Evolutionary conservation across 2,329 filamentous ascomycete genomes (phyloP), one percentile per base, ranked within the genome.

Genomic region (Cordyceps pruinosa): DNA sequence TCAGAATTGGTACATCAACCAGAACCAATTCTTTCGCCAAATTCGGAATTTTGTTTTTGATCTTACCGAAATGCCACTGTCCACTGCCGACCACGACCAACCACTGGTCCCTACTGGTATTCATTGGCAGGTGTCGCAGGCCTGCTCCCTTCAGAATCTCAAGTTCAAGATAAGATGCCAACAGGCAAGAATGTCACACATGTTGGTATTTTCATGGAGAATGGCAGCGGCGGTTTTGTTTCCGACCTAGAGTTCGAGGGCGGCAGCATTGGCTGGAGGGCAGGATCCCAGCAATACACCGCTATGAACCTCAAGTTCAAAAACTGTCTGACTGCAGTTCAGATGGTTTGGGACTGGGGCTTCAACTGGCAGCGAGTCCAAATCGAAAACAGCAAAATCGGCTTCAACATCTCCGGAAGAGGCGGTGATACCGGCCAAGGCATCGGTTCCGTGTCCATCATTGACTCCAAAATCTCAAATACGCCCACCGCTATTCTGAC

Each of bases 291-390:
- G 70, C 86, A 88, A 65, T 85, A 85, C 66, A 85, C 83, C 12
- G 82, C 81, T 4, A 77, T 82, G 30, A 86, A 86, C 65, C 62
- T 86, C 61, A 80, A 75, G 6, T 87, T 87, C 72, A 83, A 83
- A 56, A 72, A 73, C 58, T 85, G 81, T 68, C 74, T 81, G 58
- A 86, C 82, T 9, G 84, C 82, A 25, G 78, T 87, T 37, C 83
- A 77, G 69, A 80, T 86, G 76, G 83, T 84, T 69, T 88, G 85
- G 84, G 82, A 85, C 69, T 88, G 84, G 84, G 76, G 78, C 2
- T 87, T 81, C 78, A 80, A 77, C 30, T 79, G 85, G 69, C 53
- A 83, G 47, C 81, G 78, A n/a, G 67, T 88, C 25, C 74, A 68
- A 25, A 80, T 88, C 69, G 77, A 80, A 66, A 76, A 84, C 65